Percentiles rank a stretch among this genome's conserved stretches.
Evolutionary conservation across 2,329 filamentous ascomycete genomes (phyloP).

Genomic region (Pyricularia grisea): DNA sequence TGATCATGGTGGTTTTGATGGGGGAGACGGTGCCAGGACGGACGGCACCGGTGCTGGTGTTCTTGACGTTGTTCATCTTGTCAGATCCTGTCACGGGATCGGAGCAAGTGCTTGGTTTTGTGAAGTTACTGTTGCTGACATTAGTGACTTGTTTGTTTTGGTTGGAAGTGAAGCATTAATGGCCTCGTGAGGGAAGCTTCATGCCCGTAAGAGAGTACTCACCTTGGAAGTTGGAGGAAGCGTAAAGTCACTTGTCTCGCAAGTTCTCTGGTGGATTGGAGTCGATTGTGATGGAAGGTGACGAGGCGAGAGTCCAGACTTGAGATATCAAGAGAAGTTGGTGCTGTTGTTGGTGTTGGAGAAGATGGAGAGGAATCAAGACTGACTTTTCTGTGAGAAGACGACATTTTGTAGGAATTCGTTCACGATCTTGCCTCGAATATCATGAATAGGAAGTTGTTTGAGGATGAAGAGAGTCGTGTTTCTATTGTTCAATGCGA

Average conservation of each 20-base stretch:
- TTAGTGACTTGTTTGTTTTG: not conserved
- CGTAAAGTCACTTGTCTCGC: not conserved
- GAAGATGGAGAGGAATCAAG: not conserved
- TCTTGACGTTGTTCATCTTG: not conserved
- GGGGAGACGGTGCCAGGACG: not conserved
- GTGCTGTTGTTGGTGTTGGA: not conserved
- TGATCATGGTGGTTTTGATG: not conserved
- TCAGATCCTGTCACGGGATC: not conserved
- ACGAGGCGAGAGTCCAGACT: not conserved
- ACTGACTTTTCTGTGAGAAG: not conserved
- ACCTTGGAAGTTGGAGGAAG: not conserved
- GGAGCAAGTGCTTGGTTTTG: not conserved
- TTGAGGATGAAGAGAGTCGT: not conserved
- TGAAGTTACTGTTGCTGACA: not conserved
- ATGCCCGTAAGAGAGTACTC: not conserved
- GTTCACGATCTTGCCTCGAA: not conserved
- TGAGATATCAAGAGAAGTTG: not conserved
- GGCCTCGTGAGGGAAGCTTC: not conserved
- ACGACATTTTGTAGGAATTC: not conserved
- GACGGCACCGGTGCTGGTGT: not conserved
- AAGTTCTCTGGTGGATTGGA: not conserved
- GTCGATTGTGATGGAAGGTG: not conserved
- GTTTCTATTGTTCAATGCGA: slow-evolving; percentile 2
- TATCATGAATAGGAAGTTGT: not conserved
- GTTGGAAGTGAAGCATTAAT: no score